phyloP scores from a whole-genome alignment of 1,139 yeast genomes.

The Pichia sp. region DNA sequence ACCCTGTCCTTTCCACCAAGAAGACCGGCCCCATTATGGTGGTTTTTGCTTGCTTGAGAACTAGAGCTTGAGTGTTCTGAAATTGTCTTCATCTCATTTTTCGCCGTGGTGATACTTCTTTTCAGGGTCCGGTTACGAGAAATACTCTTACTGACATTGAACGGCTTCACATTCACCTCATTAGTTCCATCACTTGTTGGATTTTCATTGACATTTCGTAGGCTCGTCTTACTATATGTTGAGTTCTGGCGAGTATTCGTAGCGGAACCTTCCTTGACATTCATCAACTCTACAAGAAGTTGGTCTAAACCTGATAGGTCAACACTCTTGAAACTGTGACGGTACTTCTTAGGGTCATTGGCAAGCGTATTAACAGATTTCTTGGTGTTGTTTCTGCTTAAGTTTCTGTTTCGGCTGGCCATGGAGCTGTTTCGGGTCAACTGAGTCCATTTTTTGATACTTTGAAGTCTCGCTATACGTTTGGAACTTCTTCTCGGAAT shows the following conservation, averaged over 20 bases:
- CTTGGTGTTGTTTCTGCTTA: conserved; percentile 1
- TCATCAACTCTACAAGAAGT: conserved; percentile 10
- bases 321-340: conserved; percentile 9
- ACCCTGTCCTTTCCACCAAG: too few species aligned
- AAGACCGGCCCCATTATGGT: neutral
- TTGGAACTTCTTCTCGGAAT: conserved; percentile 20
- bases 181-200: neutral
- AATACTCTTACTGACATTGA: neutral
- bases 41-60: neutral
- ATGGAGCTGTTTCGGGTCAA: neutral
- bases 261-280: neutral
- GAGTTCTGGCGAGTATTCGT: neutral
- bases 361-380: conserved; percentile 11
- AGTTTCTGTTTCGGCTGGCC: neutral
- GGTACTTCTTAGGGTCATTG: conserved; percentile 6
- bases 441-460: neutral
- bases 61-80: neutral
- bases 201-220: neutral
- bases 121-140: conserved; percentile 1
- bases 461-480: conserved; percentile 5
- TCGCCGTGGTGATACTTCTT: conserved; percentile 6
- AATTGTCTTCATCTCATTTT: neutral
- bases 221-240: neutral
- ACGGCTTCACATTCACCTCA: conserved; percentile 4
- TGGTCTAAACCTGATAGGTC: conserved; percentile 13